Evolutionary conservation across 2,329 filamentous ascomycete species (phyloP).

Genomic region (Dactylellina haptotyla): DNA sequence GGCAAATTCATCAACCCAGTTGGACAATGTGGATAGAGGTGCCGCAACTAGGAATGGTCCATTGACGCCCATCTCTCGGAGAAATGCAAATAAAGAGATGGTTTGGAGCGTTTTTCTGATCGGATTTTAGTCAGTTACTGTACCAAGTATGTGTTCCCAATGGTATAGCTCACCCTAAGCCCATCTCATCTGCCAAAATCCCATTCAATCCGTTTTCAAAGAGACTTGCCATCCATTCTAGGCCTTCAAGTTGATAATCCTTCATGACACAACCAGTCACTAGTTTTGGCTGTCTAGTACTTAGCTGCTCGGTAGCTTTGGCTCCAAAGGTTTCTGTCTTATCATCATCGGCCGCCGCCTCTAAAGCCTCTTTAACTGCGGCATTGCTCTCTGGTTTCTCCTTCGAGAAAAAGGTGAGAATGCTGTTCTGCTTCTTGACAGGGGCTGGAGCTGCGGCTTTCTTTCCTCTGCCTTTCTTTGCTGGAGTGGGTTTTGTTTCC

Average conservation of each 20-base stretch:
- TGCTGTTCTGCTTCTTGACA: conserved; percentile 61
- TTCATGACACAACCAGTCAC: conserved; percentile 90
- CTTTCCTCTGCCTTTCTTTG: conserved; percentile 59
- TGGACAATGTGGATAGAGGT: conserved; percentile 88
- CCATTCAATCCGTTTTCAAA: conserved; percentile 93
- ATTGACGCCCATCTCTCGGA: conserved; percentile 86
- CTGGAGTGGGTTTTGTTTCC: conserved; percentile 10
- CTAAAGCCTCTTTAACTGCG: conserved; percentile 69
- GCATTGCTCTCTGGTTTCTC: conserved; percentile 68
- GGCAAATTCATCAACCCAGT: conserved; percentile 93
- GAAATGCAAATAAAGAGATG: conserved; percentile 84
- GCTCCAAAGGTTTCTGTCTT: conserved; percentile 63
- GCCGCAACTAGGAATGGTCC: conserved; percentile 92
- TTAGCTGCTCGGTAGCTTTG: conserved; percentile 70
- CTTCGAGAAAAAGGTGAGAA: conserved; percentile 71
- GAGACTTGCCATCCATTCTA: conserved; percentile 86
- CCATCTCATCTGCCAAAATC: conserved; percentile 94
- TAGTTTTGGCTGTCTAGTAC: conserved; percentile 83
- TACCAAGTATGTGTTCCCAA: conserved; percentile 24
- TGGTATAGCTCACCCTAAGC: conserved; percentile 66
- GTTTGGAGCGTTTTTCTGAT: conserved; percentile 88
- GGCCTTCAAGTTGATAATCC: conserved; percentile 89
- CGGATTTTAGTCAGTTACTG: neutral
- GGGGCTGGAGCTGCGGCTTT: conserved; percentile 39
- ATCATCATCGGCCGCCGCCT: conserved; percentile 68